These are phyloP conservation scores for Lipomyces mesembrius DNA, from an alignment of 805 yeast species.

Conservation along the genomic window DNA sequence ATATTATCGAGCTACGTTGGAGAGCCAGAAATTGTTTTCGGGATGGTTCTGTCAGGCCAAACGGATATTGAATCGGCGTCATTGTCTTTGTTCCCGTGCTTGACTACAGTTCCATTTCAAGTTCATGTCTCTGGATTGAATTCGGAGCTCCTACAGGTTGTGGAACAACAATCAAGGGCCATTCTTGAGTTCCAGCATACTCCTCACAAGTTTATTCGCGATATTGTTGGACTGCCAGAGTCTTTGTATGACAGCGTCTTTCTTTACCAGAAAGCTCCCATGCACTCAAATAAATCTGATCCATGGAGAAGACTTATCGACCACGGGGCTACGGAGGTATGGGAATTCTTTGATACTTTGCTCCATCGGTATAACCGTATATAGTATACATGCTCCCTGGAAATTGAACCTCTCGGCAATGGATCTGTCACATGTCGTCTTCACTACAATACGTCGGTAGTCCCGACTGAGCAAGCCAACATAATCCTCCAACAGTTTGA, in stretches of 20 bases:
- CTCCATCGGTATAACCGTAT: neutral
- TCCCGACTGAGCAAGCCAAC: constrained; percentile 31
- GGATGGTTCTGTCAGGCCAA: constrained; percentile 37
- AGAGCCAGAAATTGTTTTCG: constrained; percentile 31
- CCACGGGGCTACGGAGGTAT: constrained; percentile 25
- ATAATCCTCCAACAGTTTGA: constrained; percentile 33
- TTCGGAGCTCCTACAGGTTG: constrained; percentile 8
- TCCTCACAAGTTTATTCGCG: constrained; percentile 21
- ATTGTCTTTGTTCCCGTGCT: constrained; percentile 32
- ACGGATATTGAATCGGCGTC: constrained; percentile 19
- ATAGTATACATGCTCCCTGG: constrained; percentile 31
- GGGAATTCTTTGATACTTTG: neutral
- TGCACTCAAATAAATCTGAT: neutral
- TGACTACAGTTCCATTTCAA: constrained; percentile 35
- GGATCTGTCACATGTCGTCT: constrained; percentile 6
- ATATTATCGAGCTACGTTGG: constrained; percentile 31
- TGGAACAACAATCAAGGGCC: constrained; percentile 9
- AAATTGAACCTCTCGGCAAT: constrained; percentile 24
- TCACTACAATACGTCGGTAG: constrained; percentile 5
- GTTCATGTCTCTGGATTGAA: constrained; percentile 32
- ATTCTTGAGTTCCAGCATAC: constrained; percentile 33
- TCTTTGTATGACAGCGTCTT: constrained; percentile 36
- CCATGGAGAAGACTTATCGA: constrained; percentile 20
- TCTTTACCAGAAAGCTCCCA: constrained; percentile 23
- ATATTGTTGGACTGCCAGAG: constrained; percentile 7